Percentiles rank a stretch among this genome's conserved stretches.
Conservation (phyloP, 345 rosid species). For the Turnera subulata region DNA sequence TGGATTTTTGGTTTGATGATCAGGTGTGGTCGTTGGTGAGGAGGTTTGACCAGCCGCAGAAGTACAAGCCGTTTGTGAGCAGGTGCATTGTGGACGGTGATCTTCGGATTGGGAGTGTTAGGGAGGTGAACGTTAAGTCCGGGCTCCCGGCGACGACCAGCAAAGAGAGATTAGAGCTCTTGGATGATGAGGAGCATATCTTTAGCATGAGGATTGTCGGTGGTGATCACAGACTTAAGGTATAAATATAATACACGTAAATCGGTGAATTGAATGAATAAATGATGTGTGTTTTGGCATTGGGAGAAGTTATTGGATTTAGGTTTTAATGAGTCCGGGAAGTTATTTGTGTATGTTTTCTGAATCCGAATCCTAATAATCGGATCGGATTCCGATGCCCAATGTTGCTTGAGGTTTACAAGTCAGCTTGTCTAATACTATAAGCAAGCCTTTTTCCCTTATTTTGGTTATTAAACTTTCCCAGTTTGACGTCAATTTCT, state of each 20-base stretch:
- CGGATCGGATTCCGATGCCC: too few species aligned
- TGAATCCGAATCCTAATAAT: too few species aligned
- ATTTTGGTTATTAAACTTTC: too few species aligned
- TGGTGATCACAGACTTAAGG: slow-evolving; percentile 91
- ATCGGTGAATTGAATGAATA: too few species aligned
- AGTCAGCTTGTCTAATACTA: too few species aligned
- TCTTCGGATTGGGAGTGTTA: slow-evolving; percentile 71
- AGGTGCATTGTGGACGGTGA: slow-evolving; percentile 70
- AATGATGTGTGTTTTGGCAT: too few species aligned
- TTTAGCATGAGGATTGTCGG: slow-evolving; percentile 79
- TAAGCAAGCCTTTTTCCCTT: too few species aligned
- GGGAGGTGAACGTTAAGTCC: slow-evolving; percentile 75
- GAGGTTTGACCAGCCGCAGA: slow-evolving; percentile 78
- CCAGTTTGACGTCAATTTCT: not conserved
- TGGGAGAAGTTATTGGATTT: too few species aligned
- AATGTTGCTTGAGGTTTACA: too few species aligned
- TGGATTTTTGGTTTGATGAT: slow-evolving; percentile 10
- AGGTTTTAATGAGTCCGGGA: too few species aligned
- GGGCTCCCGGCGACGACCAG: slow-evolving; percentile 83
- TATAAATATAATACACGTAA: too few species aligned
- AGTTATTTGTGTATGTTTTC: too few species aligned
- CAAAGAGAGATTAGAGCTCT: slow-evolving; percentile 64
- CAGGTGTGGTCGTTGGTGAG: slow-evolving; percentile 84
- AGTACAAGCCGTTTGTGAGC: slow-evolving; percentile 70
- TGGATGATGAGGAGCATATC: slow-evolving; percentile 69